Conservation (phyloP, 306 rosid genomes). For the Luffa acutangula region DNA sequence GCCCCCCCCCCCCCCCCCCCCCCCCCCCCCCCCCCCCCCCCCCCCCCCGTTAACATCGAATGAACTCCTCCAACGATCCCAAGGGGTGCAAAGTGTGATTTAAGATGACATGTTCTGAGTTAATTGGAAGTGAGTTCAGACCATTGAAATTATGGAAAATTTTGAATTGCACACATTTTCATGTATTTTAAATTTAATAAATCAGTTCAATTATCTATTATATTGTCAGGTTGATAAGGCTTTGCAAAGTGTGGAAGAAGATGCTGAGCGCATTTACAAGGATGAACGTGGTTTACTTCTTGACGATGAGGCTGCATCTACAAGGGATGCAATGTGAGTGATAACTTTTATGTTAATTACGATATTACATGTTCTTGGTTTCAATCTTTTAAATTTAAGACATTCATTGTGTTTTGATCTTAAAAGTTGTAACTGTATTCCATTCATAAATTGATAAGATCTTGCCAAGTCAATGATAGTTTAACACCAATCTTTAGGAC, state of each 20-base stretch:
- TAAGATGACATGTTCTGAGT: background rate
- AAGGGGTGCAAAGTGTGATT: background rate
- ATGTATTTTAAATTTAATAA: background rate
- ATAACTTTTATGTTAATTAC: background rate
- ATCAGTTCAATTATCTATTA: background rate
- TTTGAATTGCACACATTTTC: background rate
- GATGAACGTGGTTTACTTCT: slow-evolving; percentile 78
- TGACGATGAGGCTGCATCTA: slow-evolving; percentile 93
- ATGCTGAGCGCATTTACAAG: slow-evolving; percentile 86
- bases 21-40: too few species aligned
- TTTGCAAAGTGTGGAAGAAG: slow-evolving; percentile 81
- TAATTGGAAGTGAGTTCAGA: background rate
- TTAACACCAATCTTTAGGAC: background rate
- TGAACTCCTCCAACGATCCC: too few species aligned
- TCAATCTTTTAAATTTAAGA: background rate
- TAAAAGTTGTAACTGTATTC: background rate
- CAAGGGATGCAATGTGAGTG: slow-evolving; percentile 94
- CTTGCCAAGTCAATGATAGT: background rate
- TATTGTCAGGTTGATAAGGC: slow-evolving; percentile 79
- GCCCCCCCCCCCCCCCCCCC: too few species aligned
- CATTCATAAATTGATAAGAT: background rate
- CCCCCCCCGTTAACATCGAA: too few species aligned
- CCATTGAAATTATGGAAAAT: background rate
- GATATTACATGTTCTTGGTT: background rate
- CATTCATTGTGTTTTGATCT: background rate